Evolutionary conservation across 2,329 filamentous ascomycete genomes (phyloP), one percentile per base, ranked within the genome.

Genomic region (Diaporthe nobilis): DNA sequence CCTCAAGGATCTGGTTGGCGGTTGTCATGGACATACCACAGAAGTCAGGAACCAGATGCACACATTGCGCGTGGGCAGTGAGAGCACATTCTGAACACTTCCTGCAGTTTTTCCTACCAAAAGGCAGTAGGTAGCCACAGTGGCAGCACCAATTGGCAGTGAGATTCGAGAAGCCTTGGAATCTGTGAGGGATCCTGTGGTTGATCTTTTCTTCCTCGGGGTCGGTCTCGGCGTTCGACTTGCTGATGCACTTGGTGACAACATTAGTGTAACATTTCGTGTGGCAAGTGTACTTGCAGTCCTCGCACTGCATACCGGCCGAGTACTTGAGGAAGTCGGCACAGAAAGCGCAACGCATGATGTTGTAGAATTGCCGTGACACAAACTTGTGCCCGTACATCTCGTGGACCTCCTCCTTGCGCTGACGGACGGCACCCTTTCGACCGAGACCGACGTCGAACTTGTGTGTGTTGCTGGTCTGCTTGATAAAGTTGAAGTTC

Each of bases 151-250:
- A 99, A 83, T 98, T 99, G 80, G 97, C 97, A 22, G 96, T 97
- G 86, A 99, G 94, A 82, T 99, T 99, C 78, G 95, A 95, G 84
- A 97, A 99, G n/a, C 94, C 92, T 81, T 96, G 93, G 88, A 98
- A 99, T 72, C 97, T 93, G 90, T 99, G 97, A 12, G 97, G 97
- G 82, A 99, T 99, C 78, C 97, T 94, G 84, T 99, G 97, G 84
- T 99, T 99, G 91, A 99, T 97, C 89, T 98, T 99, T 86, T 98
- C 97, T 85, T 99, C 97, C 85, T 99, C 97, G 31, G 97, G 96
- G 84, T 99, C 97, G 8, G 95, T 98, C 85, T 99, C 97, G 78
- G 97, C 96, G 83, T 99, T 99, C 78, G 96, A 98, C 85, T 99
- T 98, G 87, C 96, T 98, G 85, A 99, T 99, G 87, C 97, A 99